phyloP scores from a whole-genome alignment of 164 flowering plant species.

The Nymphaea thermarum region DNA sequence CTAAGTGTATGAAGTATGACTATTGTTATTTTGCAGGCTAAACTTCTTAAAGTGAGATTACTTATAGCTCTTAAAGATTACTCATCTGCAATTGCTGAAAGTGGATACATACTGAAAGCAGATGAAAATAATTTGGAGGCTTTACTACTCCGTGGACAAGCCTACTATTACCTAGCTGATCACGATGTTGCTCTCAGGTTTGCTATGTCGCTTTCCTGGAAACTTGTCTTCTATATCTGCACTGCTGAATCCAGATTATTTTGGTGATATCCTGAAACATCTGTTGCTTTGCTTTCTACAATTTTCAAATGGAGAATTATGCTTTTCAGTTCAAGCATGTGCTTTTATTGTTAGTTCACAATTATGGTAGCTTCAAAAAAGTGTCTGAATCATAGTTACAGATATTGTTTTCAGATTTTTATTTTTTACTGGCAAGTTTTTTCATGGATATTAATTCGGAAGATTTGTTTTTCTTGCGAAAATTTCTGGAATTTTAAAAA shows the following conservation, averaged over 20 bases:
- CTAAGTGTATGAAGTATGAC: too few species aligned
- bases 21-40: constrained; percentile 43
- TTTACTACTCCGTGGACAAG: constrained; percentile 81
- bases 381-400: too few species aligned
- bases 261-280: background rate
- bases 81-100: constrained; percentile 62
- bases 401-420: background rate
- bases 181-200: constrained; percentile 92
- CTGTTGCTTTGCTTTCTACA: background rate
- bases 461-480: too few species aligned
- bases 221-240: background rate
- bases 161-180: constrained; percentile 92
- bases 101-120: constrained; percentile 85
- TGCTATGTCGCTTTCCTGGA: constrained; percentile 1
- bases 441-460: too few species aligned
- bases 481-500: too few species aligned
- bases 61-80: constrained; percentile 65
- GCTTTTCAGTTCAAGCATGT: too few species aligned
- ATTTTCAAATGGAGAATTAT: background rate
- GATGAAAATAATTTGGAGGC: constrained; percentile 86
- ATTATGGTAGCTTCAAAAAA: too few species aligned
- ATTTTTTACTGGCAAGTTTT: too few species aligned
- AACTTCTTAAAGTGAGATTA: constrained; percentile 60
- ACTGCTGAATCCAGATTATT: too few species aligned
- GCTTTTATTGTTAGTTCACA: too few species aligned